These are phyloP conservation scores for Lachnum nothofagi DNA, from an alignment of 2,329 filamentous ascomycete genomes.

Conservation along the genomic window DNA sequence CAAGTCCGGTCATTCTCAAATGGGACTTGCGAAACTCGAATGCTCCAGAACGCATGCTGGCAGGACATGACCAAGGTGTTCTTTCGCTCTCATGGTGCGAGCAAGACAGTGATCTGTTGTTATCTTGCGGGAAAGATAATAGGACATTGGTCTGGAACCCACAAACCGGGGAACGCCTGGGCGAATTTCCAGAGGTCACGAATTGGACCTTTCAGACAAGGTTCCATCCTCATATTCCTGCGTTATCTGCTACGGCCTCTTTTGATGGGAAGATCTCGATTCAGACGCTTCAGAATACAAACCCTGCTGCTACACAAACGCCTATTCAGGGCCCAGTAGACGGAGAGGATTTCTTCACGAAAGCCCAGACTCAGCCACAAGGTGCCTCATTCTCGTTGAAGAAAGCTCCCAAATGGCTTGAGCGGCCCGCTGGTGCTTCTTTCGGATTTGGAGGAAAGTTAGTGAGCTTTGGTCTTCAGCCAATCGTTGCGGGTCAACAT, in stretches of 20 bases:
- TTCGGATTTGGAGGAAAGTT: conserved; percentile 97
- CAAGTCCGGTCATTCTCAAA: conserved; percentile 77
- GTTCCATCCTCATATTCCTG: conserved; percentile 91
- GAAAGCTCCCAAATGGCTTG: conserved; percentile 85
- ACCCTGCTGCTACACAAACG: conserved; percentile 65
- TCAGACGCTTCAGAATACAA: conserved; percentile 91
- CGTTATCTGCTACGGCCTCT: conserved; percentile 86
- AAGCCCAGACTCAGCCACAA: conserved; percentile 86
- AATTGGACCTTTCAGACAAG: conserved; percentile 98
- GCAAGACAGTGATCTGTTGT: conserved; percentile 80
- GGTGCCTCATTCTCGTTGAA: conserved; percentile 80
- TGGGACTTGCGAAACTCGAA: conserved; percentile 97
- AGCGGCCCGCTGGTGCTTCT: conserved; percentile 76
- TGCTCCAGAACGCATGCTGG: conserved; percentile 80
- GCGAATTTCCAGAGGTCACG: conserved; percentile 95
- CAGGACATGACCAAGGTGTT: conserved; percentile 91
- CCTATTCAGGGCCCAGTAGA: conserved; percentile 67
- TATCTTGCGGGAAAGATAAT: conserved; percentile 96
- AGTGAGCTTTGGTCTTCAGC: conserved; percentile 62
- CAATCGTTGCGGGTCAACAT: conserved; percentile 57
- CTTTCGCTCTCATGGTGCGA: conserved; percentile 92
- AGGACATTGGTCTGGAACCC: conserved; percentile 95
- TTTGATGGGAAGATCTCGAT: conserved; percentile 95
- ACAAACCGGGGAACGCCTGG: conserved; percentile 77
- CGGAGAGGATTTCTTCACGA: conserved; percentile 93